phyloP scores from a whole-genome alignment of 2,329 filamentous ascomycete species.

The Talaromyces amestolkiae region DNA sequence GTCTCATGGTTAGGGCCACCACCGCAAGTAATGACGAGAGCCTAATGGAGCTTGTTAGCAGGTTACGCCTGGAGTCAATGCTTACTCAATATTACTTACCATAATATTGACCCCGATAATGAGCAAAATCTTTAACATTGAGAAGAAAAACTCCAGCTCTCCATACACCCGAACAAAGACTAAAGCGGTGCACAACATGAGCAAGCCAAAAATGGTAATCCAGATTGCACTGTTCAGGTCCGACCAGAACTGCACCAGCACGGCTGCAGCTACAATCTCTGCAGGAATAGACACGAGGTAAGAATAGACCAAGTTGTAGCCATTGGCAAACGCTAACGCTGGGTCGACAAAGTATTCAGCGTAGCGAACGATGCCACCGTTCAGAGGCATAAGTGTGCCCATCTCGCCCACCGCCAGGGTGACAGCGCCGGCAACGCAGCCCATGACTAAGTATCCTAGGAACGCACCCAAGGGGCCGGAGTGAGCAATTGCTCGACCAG shows the following conservation, averaged over 20 bases:
- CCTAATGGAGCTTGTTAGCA: neutral
- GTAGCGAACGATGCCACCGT: slow-evolving; percentile 39
- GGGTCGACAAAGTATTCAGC: slow-evolving; percentile 39
- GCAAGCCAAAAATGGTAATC: slow-evolving; percentile 58
- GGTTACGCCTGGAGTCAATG: neutral
- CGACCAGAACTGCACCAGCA: slow-evolving; percentile 38
- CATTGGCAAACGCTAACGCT: slow-evolving; percentile 35
- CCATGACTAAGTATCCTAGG: slow-evolving; percentile 51
- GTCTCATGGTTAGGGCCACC: slow-evolving; percentile 49
- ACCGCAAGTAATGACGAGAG: slow-evolving; percentile 55
- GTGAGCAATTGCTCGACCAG: slow-evolving; percentile 52
- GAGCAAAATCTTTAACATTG: slow-evolving; percentile 51
- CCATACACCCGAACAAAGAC: slow-evolving; percentile 52
- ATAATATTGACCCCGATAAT: slow-evolving; percentile 53
- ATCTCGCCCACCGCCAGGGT: slow-evolving; percentile 26
- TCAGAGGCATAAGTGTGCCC: slow-evolving; percentile 37
- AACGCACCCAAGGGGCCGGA: slow-evolving; percentile 48
- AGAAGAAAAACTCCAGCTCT: slow-evolving; percentile 56
- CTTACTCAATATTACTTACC: slow-evolving; percentile 24
- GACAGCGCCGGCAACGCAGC: slow-evolving; percentile 33
- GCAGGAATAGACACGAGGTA: slow-evolving; percentile 36
- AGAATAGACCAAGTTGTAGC: slow-evolving; percentile 41
- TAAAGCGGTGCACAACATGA: slow-evolving; percentile 54
- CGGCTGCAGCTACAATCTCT: slow-evolving; percentile 34
- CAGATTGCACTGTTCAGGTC: slow-evolving; percentile 50